phyloP scores from a whole-genome alignment of 805 yeast species.

The Spathaspora sp. region DNA sequence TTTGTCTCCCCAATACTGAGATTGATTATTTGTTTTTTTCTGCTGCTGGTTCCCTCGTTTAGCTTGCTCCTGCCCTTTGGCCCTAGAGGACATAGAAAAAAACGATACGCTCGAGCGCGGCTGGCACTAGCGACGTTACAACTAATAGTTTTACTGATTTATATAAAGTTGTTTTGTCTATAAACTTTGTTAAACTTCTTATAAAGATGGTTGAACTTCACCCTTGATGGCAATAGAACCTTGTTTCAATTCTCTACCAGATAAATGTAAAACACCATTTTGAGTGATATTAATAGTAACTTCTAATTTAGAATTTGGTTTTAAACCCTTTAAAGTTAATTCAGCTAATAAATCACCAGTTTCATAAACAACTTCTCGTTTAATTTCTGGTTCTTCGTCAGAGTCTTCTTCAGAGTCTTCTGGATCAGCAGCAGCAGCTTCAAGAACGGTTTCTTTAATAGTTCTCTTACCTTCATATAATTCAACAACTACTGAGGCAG shows the following conservation, averaged over 20 bases:
- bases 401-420: conserved; percentile 46
- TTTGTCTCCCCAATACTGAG: no score
- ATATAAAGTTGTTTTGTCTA: neutral
- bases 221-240: conserved; percentile 56
- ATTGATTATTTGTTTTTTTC: no score
- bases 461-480: conserved; percentile 84
- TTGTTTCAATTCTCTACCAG: conserved; percentile 63
- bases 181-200: neutral
- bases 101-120: no score
- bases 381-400: conserved; percentile 90
- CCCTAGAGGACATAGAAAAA: neutral
- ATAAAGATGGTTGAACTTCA: conserved; percentile 28
- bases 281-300: conserved; percentile 60
- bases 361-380: conserved; percentile 68
- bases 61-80: neutral
- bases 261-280: conserved; percentile 61
- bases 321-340: conserved; percentile 67
- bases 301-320: conserved; percentile 65
- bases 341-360: conserved; percentile 77
- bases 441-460: conserved; percentile 77
- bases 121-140: no score
- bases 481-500: conserved; percentile 57
- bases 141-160: no score
- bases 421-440: conserved; percentile 55
- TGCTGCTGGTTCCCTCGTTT: neutral